Conservation (phyloP, 441 rosid genomes). For the Gossypium lobatum region DNA sequence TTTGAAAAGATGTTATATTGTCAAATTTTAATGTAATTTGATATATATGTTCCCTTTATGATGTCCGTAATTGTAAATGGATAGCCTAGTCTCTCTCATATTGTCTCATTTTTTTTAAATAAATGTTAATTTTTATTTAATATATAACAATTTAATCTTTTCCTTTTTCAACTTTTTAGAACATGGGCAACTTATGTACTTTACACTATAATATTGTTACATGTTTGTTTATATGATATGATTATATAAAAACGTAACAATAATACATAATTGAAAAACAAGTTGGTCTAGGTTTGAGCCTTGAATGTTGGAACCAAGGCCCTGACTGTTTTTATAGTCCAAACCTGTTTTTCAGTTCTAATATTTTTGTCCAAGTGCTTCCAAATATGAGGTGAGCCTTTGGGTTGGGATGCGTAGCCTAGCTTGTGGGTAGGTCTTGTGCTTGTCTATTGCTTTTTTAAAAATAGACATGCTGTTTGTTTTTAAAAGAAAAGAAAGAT, state of each 20-base stretch:
- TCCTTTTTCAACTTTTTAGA: neutral
- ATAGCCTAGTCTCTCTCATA: neutral
- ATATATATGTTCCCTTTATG: neutral
- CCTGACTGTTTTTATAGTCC: neutral
- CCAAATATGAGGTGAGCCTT: neutral
- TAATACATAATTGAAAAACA: neutral
- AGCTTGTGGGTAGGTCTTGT: neutral
- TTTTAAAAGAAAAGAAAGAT: neutral
- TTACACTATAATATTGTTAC: neutral
- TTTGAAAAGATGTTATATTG: neutral
- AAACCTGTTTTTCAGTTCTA: neutral
- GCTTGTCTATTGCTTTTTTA: neutral
- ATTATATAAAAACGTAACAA: neutral
- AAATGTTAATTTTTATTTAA: neutral
- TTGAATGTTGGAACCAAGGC: neutral
- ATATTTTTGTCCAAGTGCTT: neutral
- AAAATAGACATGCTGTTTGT: neutral
- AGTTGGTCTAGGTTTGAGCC: neutral
- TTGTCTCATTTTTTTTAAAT: neutral
- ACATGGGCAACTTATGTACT: neutral
- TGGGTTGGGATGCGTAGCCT: neutral
- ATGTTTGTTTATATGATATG: neutral
- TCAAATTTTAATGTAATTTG: neutral
- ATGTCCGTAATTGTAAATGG: neutral
- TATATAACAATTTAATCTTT: neutral